phyloP scores from a whole-genome alignment of 1,139 yeast genomes.

The Blastobotrys ciferrii region DNA sequence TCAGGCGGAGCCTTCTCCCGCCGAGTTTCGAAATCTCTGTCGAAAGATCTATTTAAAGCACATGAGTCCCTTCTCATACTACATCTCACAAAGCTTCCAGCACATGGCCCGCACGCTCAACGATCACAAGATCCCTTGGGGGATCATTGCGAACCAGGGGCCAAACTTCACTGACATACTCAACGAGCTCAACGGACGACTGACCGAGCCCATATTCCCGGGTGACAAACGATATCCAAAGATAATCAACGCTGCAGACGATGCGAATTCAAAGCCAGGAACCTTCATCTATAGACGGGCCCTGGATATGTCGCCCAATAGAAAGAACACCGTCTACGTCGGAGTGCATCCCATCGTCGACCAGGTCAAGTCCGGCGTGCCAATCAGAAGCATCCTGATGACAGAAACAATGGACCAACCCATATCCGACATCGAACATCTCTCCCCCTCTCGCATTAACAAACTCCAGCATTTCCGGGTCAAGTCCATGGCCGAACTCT shows the following conservation, averaged over 20 bases:
- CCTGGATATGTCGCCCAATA: neutral
- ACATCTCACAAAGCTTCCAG: slow-evolving; percentile 10
- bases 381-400: slow-evolving; percentile 14
- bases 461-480: slow-evolving; percentile 16
- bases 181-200: slow-evolving; percentile 9
- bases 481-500: slow-evolving; percentile 17
- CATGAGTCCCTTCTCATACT: slow-evolving; percentile 11
- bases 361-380: neutral
- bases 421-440: slow-evolving; percentile 20
- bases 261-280: slow-evolving; percentile 26
- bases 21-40: slow-evolving; percentile 8
- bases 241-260: slow-evolving; percentile 24
- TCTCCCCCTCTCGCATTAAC: slow-evolving; percentile 5
- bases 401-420: slow-evolving; percentile 20
- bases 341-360: slow-evolving; percentile 11
- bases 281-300: slow-evolving; percentile 17
- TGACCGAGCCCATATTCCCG: slow-evolving; percentile 11
- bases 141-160: slow-evolving; percentile 33
- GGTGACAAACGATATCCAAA: slow-evolving; percentile 14
- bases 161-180: slow-evolving; percentile 22
- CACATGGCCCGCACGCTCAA: slow-evolving; percentile 10
- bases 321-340: slow-evolving; percentile 8
- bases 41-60: slow-evolving; percentile 2
- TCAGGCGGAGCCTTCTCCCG: slow-evolving; percentile 2
- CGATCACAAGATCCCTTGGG: slow-evolving; percentile 28